phyloP scores from a whole-genome alignment of 768 basidiomycete species.

The Suillus subalutaceus region DNA sequence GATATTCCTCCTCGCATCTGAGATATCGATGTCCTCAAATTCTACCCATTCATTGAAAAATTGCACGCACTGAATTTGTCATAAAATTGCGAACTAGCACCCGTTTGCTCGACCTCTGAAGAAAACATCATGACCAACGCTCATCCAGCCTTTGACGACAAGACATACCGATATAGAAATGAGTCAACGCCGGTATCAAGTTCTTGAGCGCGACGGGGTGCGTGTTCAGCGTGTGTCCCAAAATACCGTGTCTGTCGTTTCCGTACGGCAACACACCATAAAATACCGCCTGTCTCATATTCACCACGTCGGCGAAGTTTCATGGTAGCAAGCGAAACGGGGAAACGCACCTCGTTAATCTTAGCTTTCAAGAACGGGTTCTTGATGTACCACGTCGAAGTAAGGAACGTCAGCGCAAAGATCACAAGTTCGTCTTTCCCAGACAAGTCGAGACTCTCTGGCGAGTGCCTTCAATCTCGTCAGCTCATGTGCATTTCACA shows the following conservation, averaged over 20 bases:
- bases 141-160: neutral
- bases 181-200: conserved; percentile 88
- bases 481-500: neutral
- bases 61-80: conserved; percentile 87
- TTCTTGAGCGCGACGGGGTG: conserved; percentile 86
- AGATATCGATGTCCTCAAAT: conserved; percentile 14
- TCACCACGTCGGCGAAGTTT: conserved; percentile 8
- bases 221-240: conserved; percentile 82
- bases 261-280: conserved; percentile 71
- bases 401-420: conserved; percentile 89
- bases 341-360: conserved; percentile 77
- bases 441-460: conserved; percentile 79
- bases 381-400: conserved; percentile 97
- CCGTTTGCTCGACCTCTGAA: conserved; percentile 95
- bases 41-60: conserved; percentile 6
- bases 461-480: conserved; percentile 51
- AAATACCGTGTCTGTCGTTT: conserved; percentile 66
- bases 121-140: conserved; percentile 13
- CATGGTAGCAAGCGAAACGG: neutral
- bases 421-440: conserved; percentile 87
- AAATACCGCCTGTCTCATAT: conserved; percentile 61
- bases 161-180: conserved; percentile 88
- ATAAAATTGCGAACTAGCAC: conserved; percentile 97
- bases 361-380: conserved; percentile 98
- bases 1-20: conserved; percentile 81